Percentiles rank a stretch among this genome's conserved stretches.
Evolutionary conservation across 2,329 filamentous ascomycete species (phyloP).

Genomic region (Bipolaris gigantea): DNA sequence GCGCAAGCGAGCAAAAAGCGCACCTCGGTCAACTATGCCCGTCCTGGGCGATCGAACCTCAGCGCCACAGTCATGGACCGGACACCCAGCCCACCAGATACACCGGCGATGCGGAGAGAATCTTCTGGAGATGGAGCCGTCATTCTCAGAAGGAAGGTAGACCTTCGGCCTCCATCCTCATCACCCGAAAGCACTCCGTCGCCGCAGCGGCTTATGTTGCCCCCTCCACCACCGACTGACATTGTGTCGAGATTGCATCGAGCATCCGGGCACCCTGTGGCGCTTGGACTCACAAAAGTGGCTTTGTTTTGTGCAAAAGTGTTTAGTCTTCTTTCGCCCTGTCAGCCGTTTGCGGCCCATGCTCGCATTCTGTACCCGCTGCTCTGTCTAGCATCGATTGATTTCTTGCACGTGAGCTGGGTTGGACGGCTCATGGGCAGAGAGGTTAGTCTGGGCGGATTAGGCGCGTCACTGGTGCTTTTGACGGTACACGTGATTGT

Average conservation of each 20-base stretch:
- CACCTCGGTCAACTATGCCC: conserved; percentile 30
- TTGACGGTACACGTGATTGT: conserved; percentile 53
- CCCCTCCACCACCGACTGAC: conserved; percentile 31
- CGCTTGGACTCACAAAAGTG: conserved; percentile 53
- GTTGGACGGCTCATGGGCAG: conserved; percentile 18
- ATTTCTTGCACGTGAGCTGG: conserved; percentile 50
- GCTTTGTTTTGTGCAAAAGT: conserved; percentile 70
- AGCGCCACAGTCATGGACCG: conserved; percentile 36
- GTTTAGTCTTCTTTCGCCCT: conserved; percentile 65
- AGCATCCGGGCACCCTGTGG: conserved; percentile 34
- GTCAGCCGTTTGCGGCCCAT: conserved; percentile 71
- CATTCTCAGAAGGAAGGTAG: conserved; percentile 35
- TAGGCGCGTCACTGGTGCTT: conserved; percentile 48
- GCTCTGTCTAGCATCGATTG: conserved; percentile 68
- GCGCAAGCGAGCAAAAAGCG: conserved; percentile 28
- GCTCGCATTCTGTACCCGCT: conserved; percentile 68
- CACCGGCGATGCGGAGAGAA: conserved; percentile 17
- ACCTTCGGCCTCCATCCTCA: conserved; percentile 26
- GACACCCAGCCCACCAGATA: conserved; percentile 39
- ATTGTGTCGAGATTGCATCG: conserved; percentile 12
- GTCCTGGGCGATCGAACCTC: conserved; percentile 40
- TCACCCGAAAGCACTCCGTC: conserved; percentile 20
- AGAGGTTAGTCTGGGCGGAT: conserved; percentile 33
- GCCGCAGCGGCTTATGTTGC: conserved; percentile 39
- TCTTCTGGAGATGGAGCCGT: conserved; percentile 35